Conservation (phyloP, 2,329 filamentous ascomycete species). For the Knufia fluminis region DNA sequence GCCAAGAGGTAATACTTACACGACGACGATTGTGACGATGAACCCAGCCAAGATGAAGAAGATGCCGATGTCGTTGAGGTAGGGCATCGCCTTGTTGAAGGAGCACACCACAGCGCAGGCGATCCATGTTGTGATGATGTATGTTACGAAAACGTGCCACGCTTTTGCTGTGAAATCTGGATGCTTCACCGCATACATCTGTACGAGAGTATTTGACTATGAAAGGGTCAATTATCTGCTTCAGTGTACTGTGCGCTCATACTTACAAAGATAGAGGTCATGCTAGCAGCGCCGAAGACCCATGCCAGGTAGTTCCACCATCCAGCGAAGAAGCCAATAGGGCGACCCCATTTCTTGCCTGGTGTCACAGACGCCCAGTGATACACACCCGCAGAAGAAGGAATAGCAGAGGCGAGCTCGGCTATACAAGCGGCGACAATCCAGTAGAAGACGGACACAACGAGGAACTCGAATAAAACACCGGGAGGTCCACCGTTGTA, state of each 20-base stretch:
- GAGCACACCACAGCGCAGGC: constrained; percentile 26
- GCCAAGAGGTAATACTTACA: constrained; percentile 9
- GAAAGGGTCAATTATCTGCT: neutral
- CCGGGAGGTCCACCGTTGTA: constrained; percentile 54
- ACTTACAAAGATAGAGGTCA: constrained; percentile 45
- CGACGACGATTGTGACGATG: constrained; percentile 39
- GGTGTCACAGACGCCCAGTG: constrained; percentile 54
- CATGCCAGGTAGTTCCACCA: constrained; percentile 42
- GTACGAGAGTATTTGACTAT: constrained; percentile 45
- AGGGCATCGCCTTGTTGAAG: constrained; percentile 36
- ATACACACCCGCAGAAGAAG: constrained; percentile 52
- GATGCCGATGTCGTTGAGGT: constrained; percentile 32
- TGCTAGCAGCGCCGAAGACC: constrained; percentile 54
- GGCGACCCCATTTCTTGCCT: constrained; percentile 44
- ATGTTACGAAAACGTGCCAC: constrained; percentile 54
- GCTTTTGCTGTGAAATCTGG: constrained; percentile 41
- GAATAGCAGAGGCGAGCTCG: constrained; percentile 52
- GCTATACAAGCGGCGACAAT: constrained; percentile 50
- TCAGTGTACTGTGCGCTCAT: neutral
- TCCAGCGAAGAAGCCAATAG: constrained; percentile 40
- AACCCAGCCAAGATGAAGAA: constrained; percentile 41
- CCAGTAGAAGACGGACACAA: constrained; percentile 46
- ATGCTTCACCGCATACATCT: constrained; percentile 54
- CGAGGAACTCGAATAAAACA: constrained; percentile 52
- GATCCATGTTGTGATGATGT: constrained; percentile 33